Percentiles rank a stretch among this genome's conserved stretches.
Conservation (phyloP, 2,329 filamentous ascomycete species). For the Geosmithia morbida region DNA sequence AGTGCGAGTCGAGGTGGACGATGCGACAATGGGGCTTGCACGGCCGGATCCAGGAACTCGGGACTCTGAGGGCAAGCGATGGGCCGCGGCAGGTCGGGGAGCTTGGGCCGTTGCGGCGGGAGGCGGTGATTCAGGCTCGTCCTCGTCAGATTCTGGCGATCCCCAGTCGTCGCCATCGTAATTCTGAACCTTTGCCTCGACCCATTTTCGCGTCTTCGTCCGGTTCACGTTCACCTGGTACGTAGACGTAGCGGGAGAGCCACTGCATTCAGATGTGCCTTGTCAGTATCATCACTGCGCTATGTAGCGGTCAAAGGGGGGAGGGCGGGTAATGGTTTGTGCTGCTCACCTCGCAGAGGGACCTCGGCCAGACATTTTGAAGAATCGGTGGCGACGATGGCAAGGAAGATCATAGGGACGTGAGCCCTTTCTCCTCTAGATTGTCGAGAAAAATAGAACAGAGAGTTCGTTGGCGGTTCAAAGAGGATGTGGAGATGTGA, state of each 20-base stretch:
- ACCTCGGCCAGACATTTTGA: neutral
- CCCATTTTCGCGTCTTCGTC: conserved; percentile 88
- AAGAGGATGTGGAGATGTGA: neutral
- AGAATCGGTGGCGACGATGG: neutral
- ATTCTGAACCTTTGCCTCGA: conserved; percentile 70
- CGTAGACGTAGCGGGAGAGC: conserved; percentile 13
- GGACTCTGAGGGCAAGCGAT: conserved; percentile 13
- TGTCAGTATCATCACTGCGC: neutral
- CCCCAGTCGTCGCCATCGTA: conserved; percentile 96
- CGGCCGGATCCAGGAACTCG: conserved; percentile 4
- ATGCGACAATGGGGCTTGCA: conserved; percentile 1
- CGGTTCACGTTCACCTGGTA: conserved; percentile 83
- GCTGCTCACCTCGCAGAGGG: neutral
- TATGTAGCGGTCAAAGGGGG: neutral
- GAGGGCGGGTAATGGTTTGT: neutral
- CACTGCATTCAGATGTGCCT: neutral
- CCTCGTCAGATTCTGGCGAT: conserved; percentile 50
- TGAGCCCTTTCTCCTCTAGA: neutral
- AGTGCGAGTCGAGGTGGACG: neutral
- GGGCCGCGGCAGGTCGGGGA: conserved; percentile 13
- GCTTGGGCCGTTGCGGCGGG: conserved; percentile 17
- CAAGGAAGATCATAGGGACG: neutral
- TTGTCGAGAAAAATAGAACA: neutral
- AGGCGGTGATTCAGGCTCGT: conserved; percentile 28
- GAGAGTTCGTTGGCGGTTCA: neutral